phyloP scores from a whole-genome alignment of 495 filamentous ascomycete genomes.

The Platismatia glauca region DNA sequence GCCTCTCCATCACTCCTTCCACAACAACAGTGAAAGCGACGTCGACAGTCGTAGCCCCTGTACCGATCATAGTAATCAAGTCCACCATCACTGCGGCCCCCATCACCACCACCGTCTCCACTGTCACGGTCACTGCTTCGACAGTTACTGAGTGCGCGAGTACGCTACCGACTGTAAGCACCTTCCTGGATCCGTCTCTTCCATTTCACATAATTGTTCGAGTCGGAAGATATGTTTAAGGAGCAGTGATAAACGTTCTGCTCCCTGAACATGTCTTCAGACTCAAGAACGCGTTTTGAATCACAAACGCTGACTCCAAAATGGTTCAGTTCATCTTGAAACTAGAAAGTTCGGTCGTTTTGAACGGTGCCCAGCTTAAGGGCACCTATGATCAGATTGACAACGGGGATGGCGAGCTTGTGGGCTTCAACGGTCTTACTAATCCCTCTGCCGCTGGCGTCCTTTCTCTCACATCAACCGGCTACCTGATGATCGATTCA shows the following conservation, averaged over 20 bases:
- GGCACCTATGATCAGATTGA: background rate
- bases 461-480: background rate
- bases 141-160: background rate
- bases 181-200: background rate
- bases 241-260: background rate
- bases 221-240: background rate
- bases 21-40: background rate
- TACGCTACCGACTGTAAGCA: background rate
- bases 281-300: background rate
- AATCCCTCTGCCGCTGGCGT: background rate
- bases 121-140: background rate
- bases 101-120: background rate
- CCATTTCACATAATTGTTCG: background rate
- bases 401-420: background rate
- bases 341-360: background rate
- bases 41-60: background rate
- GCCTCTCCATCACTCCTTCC: background rate
- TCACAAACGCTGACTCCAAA: background rate
- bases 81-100: background rate
- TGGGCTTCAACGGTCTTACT: background rate
- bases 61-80: background rate
- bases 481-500: background rate
- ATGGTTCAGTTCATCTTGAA: background rate
- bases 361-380: background rate
- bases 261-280: background rate